Percentiles rank a stretch among this genome's conserved stretches.
phyloP scores from a whole-genome alignment of 306 rosid genomes.

The Morella rubra region DNA sequence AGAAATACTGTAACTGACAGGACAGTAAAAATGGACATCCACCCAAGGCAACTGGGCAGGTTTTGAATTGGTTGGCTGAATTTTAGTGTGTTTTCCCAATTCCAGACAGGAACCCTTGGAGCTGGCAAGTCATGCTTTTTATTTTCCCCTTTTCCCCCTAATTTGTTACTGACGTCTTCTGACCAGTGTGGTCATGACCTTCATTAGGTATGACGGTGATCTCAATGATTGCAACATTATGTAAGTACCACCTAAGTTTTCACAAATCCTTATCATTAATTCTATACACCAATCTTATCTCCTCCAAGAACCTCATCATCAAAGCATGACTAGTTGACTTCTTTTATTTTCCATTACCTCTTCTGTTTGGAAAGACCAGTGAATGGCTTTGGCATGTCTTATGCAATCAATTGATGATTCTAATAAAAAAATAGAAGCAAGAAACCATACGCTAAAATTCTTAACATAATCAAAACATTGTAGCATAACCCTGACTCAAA shows the following conservation, averaged over 20 bases:
- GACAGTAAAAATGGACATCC: not conserved
- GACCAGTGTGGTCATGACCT: not conserved
- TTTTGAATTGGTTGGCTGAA: not conserved
- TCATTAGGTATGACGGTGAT: not conserved
- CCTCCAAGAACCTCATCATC: not conserved
- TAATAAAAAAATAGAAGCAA: not conserved
- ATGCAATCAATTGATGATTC: not conserved
- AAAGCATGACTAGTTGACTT: not conserved
- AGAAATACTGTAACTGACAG: not conserved
- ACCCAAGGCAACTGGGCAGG: not conserved
- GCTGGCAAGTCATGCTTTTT: not conserved
- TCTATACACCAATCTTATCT: not conserved
- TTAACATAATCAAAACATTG: not conserved
- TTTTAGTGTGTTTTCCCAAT: not conserved
- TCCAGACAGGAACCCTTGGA: not conserved
- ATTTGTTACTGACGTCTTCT: not conserved
- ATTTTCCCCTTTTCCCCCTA: not conserved
- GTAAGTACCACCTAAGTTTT: not conserved
- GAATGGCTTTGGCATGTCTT: too few species aligned
- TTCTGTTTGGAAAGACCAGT: too few species aligned
- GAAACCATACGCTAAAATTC: not conserved
- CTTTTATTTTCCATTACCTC: too few species aligned
- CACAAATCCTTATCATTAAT: not conserved
- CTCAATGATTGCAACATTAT: not conserved
- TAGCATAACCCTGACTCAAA: not conserved